Evolutionary conservation across 225 moss, liverwort and hornwort species (phyloP).

Genomic region (Takakia lepidozioides): DNA sequence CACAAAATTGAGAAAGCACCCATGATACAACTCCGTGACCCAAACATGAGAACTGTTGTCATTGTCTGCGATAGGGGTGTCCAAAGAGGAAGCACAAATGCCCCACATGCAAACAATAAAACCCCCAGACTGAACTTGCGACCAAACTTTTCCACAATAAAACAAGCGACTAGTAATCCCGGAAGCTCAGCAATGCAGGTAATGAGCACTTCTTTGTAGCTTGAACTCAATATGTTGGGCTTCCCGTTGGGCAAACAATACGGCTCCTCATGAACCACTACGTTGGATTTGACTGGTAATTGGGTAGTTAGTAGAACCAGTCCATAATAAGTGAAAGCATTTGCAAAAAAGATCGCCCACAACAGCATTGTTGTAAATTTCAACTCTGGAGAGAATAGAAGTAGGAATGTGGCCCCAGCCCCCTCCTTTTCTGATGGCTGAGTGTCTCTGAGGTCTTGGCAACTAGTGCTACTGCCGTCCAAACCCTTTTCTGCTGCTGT

Average conservation of each 20-base stretch:
- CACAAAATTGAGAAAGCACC: constrained; percentile 85
- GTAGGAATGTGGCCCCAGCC: constrained; percentile 31
- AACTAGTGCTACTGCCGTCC: not conserved
- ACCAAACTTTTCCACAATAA: constrained; percentile 80
- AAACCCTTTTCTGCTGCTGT: no score
- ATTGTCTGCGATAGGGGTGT: constrained; percentile 26
- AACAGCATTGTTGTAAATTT: constrained; percentile 56
- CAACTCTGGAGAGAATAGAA: constrained; percentile 67
- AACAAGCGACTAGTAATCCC: constrained; percentile 77
- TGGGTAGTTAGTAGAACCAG: constrained; percentile 87
- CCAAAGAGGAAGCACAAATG: constrained; percentile 65
- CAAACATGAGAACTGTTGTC: constrained; percentile 77
- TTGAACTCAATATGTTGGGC: constrained; percentile 49
- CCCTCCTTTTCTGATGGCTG: constrained; percentile 3
- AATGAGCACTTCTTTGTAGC: constrained; percentile 78
- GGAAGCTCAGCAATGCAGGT: constrained; percentile 81
- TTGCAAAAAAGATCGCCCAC: constrained; percentile 83
- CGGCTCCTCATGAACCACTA: not conserved
- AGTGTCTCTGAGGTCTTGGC: not conserved
- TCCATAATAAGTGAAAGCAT: constrained; percentile 92
- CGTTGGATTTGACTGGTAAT: constrained; percentile 43
- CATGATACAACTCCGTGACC: constrained; percentile 89
- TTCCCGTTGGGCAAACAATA: constrained; percentile 37
- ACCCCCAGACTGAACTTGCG: constrained; percentile 58
- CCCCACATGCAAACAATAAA: constrained; percentile 59